A percentile compares a stretch with the other conserved stretches of the same genome.
phyloP scores from a whole-genome alignment of 2,329 filamentous ascomycete genomes.

The Parastagonospora avenae region DNA sequence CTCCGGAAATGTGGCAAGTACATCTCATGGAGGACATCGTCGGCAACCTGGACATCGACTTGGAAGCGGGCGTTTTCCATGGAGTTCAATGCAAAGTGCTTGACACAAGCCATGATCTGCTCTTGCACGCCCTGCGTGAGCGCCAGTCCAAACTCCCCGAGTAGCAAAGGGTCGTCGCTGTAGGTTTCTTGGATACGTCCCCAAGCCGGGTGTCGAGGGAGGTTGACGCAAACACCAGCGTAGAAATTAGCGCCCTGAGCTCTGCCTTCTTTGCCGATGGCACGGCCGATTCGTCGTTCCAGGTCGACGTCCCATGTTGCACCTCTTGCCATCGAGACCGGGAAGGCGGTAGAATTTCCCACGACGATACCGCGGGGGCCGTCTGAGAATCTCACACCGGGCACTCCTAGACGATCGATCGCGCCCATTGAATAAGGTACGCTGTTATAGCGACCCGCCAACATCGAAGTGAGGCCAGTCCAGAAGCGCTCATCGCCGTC shows the following conservation, averaged over 20 bases:
- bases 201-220: too few relatives aligned
- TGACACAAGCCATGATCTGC: neutral
- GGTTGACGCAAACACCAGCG: too few relatives aligned
- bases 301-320: too few relatives aligned
- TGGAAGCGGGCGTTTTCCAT: neutral
- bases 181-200: too few relatives aligned
- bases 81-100: neutral
- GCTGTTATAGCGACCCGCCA: neutral
- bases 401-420: neutral
- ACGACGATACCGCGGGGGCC: neutral
- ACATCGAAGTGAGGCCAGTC: neutral
- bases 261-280: too few relatives aligned
- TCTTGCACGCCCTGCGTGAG: neutral
- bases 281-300: neutral
- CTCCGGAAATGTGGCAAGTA: neutral
- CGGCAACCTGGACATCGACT: neutral
- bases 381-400: neutral
- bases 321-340: neutral
- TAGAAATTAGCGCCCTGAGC: too few relatives aligned
- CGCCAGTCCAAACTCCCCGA: too few relatives aligned
- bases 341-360: neutral
- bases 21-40: neutral
- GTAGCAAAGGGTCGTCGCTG: too few relatives aligned
- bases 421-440: neutral
- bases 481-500: neutral